Conservation (phyloP, 2,329 filamentous ascomycete genomes). For the Juglanconis sp. region DNA sequence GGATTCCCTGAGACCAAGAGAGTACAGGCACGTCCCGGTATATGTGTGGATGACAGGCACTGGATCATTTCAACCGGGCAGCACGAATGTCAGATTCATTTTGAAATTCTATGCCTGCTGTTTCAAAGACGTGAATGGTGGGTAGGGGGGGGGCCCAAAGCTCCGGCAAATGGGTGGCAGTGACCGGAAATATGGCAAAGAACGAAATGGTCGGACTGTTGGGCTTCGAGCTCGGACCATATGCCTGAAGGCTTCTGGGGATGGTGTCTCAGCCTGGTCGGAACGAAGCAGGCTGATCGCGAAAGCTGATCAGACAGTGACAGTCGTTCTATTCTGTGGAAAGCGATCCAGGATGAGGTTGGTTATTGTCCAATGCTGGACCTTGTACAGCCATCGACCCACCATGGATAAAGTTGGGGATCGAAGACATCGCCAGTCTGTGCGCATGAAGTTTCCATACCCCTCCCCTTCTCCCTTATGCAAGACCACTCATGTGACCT, state of each 20-base stretch:
- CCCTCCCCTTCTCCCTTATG: not conserved
- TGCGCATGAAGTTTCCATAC: not conserved
- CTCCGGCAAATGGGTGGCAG: too few species aligned
- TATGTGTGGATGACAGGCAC: too few species aligned
- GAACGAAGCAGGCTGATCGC: not conserved
- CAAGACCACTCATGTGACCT: conserved; percentile 1
- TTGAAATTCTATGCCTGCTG: too few species aligned
- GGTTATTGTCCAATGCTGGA: not conserved
- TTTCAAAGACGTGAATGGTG: too few species aligned
- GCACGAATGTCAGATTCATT: too few species aligned
- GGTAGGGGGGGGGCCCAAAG: too few species aligned
- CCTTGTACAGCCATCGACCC: not conserved
- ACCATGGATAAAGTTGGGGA: not conserved
- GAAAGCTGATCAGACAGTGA: not conserved
- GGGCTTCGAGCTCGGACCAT: too few species aligned
- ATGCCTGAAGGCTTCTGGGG: too few species aligned
- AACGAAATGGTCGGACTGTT: too few species aligned
- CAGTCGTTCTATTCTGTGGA: not conserved
- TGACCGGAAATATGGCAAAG: too few species aligned
- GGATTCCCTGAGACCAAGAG: not conserved
- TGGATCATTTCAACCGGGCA: too few species aligned
- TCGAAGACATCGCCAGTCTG: not conserved
- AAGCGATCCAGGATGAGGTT: not conserved
- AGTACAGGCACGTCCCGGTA: not conserved
- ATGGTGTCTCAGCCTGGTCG: not conserved